These are phyloP conservation scores for Eucalyptus cloeziana DNA, from an alignment of 345 rosid genomes.

Conservation along the genomic window DNA sequence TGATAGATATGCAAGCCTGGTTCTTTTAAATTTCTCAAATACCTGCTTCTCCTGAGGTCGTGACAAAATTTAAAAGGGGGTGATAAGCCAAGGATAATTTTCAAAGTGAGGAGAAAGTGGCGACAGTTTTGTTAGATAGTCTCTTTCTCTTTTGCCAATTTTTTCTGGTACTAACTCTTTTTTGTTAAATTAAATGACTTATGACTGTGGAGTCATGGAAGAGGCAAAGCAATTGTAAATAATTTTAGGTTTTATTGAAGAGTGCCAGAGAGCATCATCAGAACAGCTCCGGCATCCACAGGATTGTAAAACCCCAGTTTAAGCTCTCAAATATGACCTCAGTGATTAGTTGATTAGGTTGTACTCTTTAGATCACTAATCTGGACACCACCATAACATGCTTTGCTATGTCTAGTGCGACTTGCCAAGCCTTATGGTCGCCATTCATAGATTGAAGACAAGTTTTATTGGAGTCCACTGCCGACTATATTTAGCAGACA, in stretches of 20 bases:
- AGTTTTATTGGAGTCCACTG: background rate
- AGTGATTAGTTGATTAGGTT: background rate
- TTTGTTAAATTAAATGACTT: background rate
- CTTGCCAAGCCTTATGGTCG: background rate
- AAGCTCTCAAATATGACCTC: background rate
- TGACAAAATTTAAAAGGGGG: background rate
- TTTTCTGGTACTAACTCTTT: background rate
- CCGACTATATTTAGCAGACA: background rate
- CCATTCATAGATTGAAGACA: background rate
- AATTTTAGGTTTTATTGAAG: background rate
- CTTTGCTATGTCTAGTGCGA: background rate
- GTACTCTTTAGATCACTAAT: background rate
- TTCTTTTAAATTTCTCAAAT: background rate
- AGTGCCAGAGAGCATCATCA: background rate
- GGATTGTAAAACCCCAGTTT: background rate
- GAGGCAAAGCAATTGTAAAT: background rate
- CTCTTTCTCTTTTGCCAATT: background rate
- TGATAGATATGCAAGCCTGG: background rate
- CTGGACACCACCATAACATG: background rate
- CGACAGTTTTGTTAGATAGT: background rate
- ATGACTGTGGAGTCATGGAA: background rate
- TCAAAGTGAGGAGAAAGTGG: background rate
- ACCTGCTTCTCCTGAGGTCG: background rate
- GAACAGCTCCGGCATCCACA: background rate
- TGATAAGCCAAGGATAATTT: background rate